phyloP scores from a whole-genome alignment of 1,139 yeast species.

The Kodamaea plutei region DNA sequence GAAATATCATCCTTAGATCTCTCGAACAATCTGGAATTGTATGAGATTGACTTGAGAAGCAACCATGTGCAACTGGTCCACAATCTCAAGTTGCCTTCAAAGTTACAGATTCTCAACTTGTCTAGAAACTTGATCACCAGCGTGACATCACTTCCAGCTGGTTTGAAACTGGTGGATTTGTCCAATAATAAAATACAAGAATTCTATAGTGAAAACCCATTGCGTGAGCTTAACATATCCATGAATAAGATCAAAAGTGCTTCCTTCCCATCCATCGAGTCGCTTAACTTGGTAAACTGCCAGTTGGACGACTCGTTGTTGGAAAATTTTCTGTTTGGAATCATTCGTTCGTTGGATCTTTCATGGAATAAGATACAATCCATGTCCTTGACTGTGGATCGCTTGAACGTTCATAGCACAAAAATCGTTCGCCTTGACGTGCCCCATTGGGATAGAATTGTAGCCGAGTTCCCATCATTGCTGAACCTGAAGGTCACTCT shows the following conservation, averaged over 20 bases:
- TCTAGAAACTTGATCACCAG: conserved; percentile 1
- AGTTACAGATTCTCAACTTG: conserved; percentile 1
- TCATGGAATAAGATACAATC: conserved; percentile 3
- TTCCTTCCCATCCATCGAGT: conserved; percentile 1
- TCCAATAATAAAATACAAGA: conserved; percentile 1
- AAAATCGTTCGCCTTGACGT: conserved; percentile 1
- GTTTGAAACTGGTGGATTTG: conserved; percentile 1
- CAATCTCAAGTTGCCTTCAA: not conserved
- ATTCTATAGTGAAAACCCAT: not conserved
- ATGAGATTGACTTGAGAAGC: conserved; percentile 2
- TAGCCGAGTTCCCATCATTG: conserved; percentile 1
- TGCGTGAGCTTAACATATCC: conserved; percentile 1
- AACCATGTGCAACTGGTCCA: conserved; percentile 1
- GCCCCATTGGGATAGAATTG: conserved; percentile 1
- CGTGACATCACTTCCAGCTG: not conserved
- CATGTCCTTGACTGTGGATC: conserved; percentile 1
- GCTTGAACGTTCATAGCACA: conserved; percentile 2
- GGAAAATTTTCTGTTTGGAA: conserved; percentile 1
- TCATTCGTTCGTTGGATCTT: conserved; percentile 1
- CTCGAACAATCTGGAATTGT: not conserved
- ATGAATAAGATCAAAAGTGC: conserved; percentile 2
- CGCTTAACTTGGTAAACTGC: conserved; percentile 1
- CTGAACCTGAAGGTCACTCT: conserved; percentile 2
- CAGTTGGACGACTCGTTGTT: not conserved
- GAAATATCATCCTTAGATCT: conserved; percentile 1